phyloP scores from a whole-genome alignment of 352 stramenopile species.

The Phytophthora fragariae region DNA sequence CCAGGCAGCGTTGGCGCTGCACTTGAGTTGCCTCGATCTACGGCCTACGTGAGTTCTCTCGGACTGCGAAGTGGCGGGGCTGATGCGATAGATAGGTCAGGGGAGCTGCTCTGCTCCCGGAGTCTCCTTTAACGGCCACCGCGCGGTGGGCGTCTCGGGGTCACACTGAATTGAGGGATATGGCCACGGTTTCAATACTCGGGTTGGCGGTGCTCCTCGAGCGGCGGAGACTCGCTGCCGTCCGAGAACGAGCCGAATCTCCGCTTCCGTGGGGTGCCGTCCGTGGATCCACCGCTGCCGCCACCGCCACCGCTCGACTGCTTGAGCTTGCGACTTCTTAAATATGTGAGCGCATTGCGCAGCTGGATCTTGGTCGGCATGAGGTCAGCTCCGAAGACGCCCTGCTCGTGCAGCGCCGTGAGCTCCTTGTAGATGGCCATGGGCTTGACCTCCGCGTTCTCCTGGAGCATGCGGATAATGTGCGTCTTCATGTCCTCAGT shows the following conservation, averaged over 20 bases:
- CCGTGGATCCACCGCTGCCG: constrained; percentile 11
- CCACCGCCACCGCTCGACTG: constrained; percentile 28
- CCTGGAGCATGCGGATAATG: constrained; percentile 72
- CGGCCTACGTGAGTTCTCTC: constrained; percentile 19
- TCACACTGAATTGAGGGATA: constrained; percentile 10
- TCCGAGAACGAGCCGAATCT: constrained; percentile 63
- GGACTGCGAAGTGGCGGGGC: constrained; percentile 22
- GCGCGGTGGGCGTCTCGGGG: constrained; percentile 6
- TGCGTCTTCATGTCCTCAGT: constrained; percentile 82
- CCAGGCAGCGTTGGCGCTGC: constrained; percentile 27
- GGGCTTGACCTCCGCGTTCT: constrained; percentile 72
- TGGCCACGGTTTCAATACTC: constrained; percentile 45
- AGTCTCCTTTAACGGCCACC: constrained; percentile 5
- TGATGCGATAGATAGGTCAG: constrained; percentile 34
- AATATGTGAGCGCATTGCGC: constrained; percentile 83
- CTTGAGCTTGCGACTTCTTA: constrained; percentile 79
- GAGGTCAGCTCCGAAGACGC: constrained; percentile 70
- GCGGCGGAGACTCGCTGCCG: constrained; percentile 59
- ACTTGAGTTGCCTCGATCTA: constrained; percentile 24
- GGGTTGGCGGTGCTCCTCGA: constrained; percentile 63
- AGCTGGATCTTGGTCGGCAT: constrained; percentile 88
- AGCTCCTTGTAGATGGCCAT: constrained; percentile 85
- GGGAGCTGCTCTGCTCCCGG: neutral
- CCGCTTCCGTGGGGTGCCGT: constrained; percentile 46
- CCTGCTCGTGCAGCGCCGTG: constrained; percentile 56